phyloP scores from a whole-genome alignment of 2,329 filamentous ascomycete species.

The Pestalotiopsis sp. region DNA sequence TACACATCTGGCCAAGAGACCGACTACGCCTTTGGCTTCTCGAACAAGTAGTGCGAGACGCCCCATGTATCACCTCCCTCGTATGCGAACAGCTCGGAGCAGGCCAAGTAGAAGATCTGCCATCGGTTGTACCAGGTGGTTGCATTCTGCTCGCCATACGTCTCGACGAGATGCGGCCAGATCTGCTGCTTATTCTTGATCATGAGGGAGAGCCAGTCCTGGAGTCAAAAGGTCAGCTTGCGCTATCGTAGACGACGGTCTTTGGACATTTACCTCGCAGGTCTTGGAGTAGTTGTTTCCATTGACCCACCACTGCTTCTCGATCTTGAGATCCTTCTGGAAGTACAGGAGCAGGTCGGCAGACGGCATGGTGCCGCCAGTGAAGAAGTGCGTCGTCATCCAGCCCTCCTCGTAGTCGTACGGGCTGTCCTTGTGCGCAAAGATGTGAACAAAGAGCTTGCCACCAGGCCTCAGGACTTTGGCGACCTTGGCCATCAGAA shows the following conservation, averaged over 20 bases:
- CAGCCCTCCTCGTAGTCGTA: conserved; percentile 73
- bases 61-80: conserved; percentile 69
- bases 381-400: conserved; percentile 77
- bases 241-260: not conserved
- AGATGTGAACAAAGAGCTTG: conserved; percentile 71
- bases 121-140: conserved; percentile 68
- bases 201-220: conserved; percentile 67
- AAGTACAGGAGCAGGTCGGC: conserved; percentile 69
- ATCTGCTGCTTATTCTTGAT: conserved; percentile 58
- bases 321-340: conserved; percentile 60
- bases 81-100: conserved; percentile 69
- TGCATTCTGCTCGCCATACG: conserved; percentile 63
- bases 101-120: conserved; percentile 74
- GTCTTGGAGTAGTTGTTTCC: conserved; percentile 70
- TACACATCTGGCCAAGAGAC: not conserved
- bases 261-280: conserved; percentile 55
- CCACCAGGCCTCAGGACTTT: conserved; percentile 62
- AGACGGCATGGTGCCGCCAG: conserved; percentile 71
- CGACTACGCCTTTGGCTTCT: conserved; percentile 44
- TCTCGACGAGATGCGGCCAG: conserved; percentile 65
- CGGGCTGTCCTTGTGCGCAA: conserved; percentile 63
- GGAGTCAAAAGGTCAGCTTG: not conserved
- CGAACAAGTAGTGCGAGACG: conserved; percentile 67
- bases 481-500: conserved; percentile 64
- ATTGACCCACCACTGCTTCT: conserved; percentile 72